phyloP scores from a whole-genome alignment of 2,329 filamentous ascomycete genomes.

The Colletotrichum higginsianum region DNA sequence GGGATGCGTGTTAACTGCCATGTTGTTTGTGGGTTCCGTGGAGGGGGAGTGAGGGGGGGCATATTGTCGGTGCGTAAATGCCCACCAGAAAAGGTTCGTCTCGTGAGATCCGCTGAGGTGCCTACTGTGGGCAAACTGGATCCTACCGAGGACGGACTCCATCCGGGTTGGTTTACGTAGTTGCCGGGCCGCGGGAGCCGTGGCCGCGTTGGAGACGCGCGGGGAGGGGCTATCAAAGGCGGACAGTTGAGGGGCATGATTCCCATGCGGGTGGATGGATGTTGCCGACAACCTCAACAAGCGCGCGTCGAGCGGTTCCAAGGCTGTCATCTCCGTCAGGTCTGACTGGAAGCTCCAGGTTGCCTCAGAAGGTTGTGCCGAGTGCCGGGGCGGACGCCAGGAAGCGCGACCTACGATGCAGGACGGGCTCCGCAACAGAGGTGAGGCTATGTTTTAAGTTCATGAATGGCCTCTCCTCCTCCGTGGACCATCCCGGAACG shows the following conservation, averaged over 20 bases:
- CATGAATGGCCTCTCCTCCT: background rate
- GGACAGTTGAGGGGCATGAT: background rate
- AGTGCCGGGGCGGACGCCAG: too few species aligned
- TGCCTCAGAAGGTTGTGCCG: background rate
- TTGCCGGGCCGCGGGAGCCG: background rate
- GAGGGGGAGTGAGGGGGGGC: background rate
- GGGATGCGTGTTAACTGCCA: background rate
- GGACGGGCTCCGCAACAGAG: background rate
- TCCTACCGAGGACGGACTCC: background rate
- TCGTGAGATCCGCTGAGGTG: background rate
- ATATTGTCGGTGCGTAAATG: background rate
- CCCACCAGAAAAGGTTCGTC: constrained; percentile 11
- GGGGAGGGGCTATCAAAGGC: background rate
- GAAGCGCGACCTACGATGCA: background rate
- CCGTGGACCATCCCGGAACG: background rate
- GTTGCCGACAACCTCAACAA: too few species aligned
- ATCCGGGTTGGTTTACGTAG: background rate
- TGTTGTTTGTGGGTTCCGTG: background rate
- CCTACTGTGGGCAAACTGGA: background rate
- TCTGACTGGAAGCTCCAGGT: too few species aligned
- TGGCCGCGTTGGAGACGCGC: background rate
- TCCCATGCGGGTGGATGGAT: background rate
- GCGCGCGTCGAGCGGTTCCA: background rate
- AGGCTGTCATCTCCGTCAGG: background rate
- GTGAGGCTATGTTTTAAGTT: background rate